phyloP scores from a whole-genome alignment of 179 eudicot genomes.

The Beta macrorhiza region DNA sequence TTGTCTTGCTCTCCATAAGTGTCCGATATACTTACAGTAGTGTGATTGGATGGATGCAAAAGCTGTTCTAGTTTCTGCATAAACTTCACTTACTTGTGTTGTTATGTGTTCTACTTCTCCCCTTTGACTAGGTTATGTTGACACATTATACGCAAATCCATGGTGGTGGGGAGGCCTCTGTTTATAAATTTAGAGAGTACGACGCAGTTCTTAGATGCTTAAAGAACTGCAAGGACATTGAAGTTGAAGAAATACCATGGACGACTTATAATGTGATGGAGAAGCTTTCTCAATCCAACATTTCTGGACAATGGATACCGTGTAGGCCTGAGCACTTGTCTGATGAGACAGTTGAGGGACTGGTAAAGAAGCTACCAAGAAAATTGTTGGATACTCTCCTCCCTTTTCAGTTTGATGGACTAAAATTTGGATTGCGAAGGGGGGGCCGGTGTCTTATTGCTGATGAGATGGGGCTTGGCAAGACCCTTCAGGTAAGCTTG shows the following conservation, averaged over 20 bases:
- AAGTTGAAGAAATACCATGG: slow-evolving; percentile 91
- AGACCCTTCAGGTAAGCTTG: slow-evolving; percentile 83
- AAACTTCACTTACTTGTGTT: slow-evolving; percentile 4
- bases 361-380: slow-evolving; percentile 60
- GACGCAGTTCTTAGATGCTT: slow-evolving; percentile 69
- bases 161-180: slow-evolving; percentile 78
- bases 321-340: slow-evolving; percentile 91
- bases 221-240: slow-evolving; percentile 60
- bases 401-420: slow-evolving; percentile 90
- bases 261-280: slow-evolving; percentile 70
- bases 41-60: background rate
- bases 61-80: background rate
- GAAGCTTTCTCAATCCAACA: slow-evolving; percentile 60
- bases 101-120: background rate
- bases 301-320: slow-evolving; percentile 67
- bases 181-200: slow-evolving; percentile 70
- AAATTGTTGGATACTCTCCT: slow-evolving; percentile 53
- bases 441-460: slow-evolving; percentile 98
- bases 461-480: slow-evolving; percentile 99
- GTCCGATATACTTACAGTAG: background rate
- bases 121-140: slow-evolving; percentile 47
- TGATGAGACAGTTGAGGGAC: slow-evolving; percentile 76
- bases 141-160: slow-evolving; percentile 77
- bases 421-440: slow-evolving; percentile 80
- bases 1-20: background rate